A percentile compares a stretch with the other conserved stretches of the same genome.
Evolutionary conservation across 2,329 filamentous ascomycete genomes (phyloP).

Genomic region (Fusarium sp.): DNA sequence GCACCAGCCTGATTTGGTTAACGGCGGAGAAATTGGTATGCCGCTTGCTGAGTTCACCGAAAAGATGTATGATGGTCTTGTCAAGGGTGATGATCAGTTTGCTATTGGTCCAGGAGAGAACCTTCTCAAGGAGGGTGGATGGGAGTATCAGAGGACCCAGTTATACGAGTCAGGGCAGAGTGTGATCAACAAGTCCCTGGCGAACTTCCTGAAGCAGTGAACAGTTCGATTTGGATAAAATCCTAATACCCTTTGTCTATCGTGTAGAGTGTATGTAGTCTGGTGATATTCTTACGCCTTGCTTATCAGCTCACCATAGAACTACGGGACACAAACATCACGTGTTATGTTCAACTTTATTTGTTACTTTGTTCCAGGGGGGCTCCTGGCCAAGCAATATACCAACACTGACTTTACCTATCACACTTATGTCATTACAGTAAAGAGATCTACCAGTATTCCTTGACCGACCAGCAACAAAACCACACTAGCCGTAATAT

Average conservation of each 20-base stretch:
- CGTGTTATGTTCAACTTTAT: no score
- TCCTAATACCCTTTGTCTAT: neutral
- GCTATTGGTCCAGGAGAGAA: conserved; percentile 43
- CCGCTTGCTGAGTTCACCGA: conserved; percentile 60
- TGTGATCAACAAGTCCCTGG: conserved; percentile 25
- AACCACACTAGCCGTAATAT: neutral
- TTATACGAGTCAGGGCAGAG: conserved; percentile 37
- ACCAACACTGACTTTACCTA: no score
- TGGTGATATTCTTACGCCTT: no score
- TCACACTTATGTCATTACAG: no score
- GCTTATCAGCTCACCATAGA: no score
- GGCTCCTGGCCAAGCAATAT: no score
- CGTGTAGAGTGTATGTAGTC: no score
- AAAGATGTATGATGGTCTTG: conserved; percentile 50
- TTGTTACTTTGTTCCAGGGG: no score
- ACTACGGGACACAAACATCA: no score
- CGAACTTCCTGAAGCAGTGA: conserved; percentile 28
- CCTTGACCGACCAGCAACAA: neutral
- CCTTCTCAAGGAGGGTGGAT: conserved; percentile 44
- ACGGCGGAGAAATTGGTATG: conserved; percentile 55
- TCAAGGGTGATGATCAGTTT: conserved; percentile 45
- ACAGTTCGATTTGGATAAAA: neutral
- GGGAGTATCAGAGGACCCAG: conserved; percentile 39
- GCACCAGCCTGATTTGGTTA: conserved; percentile 47
- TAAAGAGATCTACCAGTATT: neutral